A percentile compares a stretch with the other conserved stretches of the same genome.
These are phyloP conservation scores for sweet orange (Citrus sinensis) DNA, from an alignment of 345 rosid species.

Conservation along the genomic window DVS_A1.0 CM039167.1:29192501-29193000, in stretches of 20 bases:
- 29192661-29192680: constrained; percentile 54
- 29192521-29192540: background rate
- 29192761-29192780: constrained; percentile 76
- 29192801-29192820: constrained; percentile 36
- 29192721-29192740: constrained; percentile 57
- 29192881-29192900: constrained; percentile 58
- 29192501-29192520: no score
- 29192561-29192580: constrained; percentile 4
- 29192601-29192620: background rate
- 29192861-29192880: constrained; percentile 49
- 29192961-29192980: constrained; percentile 43
- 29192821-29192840: constrained; percentile 38
- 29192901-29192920: constrained; percentile 71
- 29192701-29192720: constrained; percentile 39
- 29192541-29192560: no score
- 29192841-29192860: constrained; percentile 33
- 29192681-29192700: constrained; percentile 48
- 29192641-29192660: background rate
- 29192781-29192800: constrained; percentile 51
- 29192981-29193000: constrained; percentile 38
- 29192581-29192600: background rate
- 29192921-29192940: constrained; percentile 53
- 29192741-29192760: constrained; percentile 96
- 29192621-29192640: background rate
- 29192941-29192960: constrained; percentile 43